Evolutionary conservation across 2,329 filamentous ascomycete species (phyloP).

Genomic region (Talaromyces pinophilus): DNA sequence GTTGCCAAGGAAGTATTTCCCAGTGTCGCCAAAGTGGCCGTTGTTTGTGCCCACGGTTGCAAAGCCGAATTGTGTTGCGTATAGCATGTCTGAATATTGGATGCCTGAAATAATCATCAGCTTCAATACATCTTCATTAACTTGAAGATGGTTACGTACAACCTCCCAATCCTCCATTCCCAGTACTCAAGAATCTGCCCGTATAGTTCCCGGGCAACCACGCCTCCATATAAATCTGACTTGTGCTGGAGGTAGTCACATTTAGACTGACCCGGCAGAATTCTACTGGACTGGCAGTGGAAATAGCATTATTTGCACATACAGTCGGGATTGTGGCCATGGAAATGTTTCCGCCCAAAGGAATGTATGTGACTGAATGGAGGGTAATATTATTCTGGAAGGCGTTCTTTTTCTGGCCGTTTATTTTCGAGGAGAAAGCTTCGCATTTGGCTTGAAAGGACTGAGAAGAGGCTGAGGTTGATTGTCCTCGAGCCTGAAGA

Average conservation of each 20-base stretch:
- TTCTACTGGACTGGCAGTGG: slow-evolving; percentile 24
- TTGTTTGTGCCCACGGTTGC: slow-evolving; percentile 47
- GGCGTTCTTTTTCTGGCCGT: background rate
- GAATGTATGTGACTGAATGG: slow-evolving; percentile 3
- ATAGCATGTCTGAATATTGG: slow-evolving; percentile 42
- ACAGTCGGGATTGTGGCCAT: background rate
- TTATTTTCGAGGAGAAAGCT: background rate
- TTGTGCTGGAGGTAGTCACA: slow-evolving; percentile 46
- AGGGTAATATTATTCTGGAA: background rate
- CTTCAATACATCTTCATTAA: background rate
- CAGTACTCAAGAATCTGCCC: slow-evolving; percentile 51
- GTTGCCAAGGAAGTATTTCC: slow-evolving; percentile 44
- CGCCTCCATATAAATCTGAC: slow-evolving; percentile 50
- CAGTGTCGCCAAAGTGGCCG: slow-evolving; percentile 47
- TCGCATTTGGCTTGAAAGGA: slow-evolving; percentile 3
- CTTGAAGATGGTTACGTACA: background rate
- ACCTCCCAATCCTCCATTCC: slow-evolving; percentile 46
- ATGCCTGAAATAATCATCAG: slow-evolving; percentile 31
- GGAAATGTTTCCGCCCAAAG: background rate
- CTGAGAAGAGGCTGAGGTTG: background rate
- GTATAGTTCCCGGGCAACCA: slow-evolving; percentile 53
- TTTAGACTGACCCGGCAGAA: slow-evolving; percentile 46
- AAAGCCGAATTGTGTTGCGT: slow-evolving; percentile 42
- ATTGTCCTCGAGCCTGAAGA: background rate
- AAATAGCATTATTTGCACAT: background rate